phyloP scores from a whole-genome alignment of 306 rosid species.

The Dryas drummondii region DNA sequence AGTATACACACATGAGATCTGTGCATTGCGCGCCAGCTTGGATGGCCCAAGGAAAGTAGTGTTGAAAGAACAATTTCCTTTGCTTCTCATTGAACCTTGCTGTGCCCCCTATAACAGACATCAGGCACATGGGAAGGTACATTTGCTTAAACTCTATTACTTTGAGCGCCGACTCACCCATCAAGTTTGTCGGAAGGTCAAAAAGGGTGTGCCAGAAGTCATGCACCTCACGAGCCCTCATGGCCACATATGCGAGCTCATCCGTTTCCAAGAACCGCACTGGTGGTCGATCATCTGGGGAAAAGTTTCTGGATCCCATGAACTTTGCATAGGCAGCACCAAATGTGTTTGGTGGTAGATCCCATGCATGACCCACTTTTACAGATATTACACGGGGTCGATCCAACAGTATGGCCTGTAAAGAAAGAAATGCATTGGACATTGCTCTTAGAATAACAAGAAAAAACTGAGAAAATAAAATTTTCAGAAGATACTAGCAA shows the following conservation, averaged over 20 bases:
- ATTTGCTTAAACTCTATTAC: slow-evolving; percentile 87
- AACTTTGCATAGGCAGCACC: slow-evolving; percentile 92
- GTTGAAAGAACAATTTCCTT: slow-evolving; percentile 74
- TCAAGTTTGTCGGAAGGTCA: slow-evolving; percentile 81
- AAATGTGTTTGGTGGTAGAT: slow-evolving; percentile 71
- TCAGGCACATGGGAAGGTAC: slow-evolving; percentile 80
- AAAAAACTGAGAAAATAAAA: neutral
- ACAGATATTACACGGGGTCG: slow-evolving; percentile 70
- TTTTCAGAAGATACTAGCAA: neutral
- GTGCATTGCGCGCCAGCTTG: slow-evolving; percentile 74
- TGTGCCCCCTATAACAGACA: slow-evolving; percentile 73
- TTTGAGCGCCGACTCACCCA: slow-evolving; percentile 87
- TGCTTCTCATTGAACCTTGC: slow-evolving; percentile 72
- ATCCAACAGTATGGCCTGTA: slow-evolving; percentile 63
- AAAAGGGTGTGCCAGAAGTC: slow-evolving; percentile 96
- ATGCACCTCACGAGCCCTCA: slow-evolving; percentile 92
- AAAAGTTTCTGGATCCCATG: slow-evolving; percentile 95
- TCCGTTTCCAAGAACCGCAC: slow-evolving; percentile 90
- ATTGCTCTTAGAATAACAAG: slow-evolving; percentile 6
- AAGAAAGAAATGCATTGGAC: neutral
- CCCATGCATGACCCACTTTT: slow-evolving; percentile 84
- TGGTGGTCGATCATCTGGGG: slow-evolving; percentile 91
- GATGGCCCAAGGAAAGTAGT: slow-evolving; percentile 87
- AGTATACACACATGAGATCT: slow-evolving; percentile 84
- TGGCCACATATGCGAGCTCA: slow-evolving; percentile 76